Conservation (phyloP, 1,284 basidiomycete genomes). For the Microbotryum lychnidis-dioicae region DNA sequence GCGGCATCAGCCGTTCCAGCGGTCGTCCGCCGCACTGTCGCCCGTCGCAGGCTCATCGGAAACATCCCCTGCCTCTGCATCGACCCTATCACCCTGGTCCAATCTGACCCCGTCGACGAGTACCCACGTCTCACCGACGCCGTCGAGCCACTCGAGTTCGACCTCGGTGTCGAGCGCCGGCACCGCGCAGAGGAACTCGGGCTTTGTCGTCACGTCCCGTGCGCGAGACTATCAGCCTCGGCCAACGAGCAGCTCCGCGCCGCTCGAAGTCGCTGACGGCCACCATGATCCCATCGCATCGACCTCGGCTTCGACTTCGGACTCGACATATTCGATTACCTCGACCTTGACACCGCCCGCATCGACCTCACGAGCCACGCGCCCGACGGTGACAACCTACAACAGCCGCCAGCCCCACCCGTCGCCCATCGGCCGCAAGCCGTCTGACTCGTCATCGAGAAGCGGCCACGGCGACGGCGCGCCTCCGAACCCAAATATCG, state of each 20-base stretch:
- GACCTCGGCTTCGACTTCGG: background rate
- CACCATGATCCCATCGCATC: background rate
- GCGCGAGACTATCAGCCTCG: constrained; percentile 1
- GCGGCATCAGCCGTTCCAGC: no score
- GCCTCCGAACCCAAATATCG: background rate
- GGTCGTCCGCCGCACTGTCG: no score
- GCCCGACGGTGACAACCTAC: background rate
- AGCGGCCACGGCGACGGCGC: background rate
- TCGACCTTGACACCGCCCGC: background rate
- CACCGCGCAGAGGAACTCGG: background rate
- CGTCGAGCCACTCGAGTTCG: background rate
- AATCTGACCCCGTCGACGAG: no score
- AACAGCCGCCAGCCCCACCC: background rate
- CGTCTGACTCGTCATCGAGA: background rate
- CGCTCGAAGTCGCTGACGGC: background rate
- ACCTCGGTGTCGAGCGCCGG: background rate
- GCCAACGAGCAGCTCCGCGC: background rate
- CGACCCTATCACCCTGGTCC: no score
- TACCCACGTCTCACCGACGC: no score
- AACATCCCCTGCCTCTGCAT: no score
- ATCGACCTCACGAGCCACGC: background rate
- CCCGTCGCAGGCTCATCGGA: no score
- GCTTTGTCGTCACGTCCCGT: constrained; percentile 4
- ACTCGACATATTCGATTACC: background rate
- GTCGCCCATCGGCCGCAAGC: background rate